These are phyloP conservation scores for Fusarium nodosum DNA, from an alignment of 2,329 filamentous ascomycete genomes.

Conservation along the genomic window DNA sequence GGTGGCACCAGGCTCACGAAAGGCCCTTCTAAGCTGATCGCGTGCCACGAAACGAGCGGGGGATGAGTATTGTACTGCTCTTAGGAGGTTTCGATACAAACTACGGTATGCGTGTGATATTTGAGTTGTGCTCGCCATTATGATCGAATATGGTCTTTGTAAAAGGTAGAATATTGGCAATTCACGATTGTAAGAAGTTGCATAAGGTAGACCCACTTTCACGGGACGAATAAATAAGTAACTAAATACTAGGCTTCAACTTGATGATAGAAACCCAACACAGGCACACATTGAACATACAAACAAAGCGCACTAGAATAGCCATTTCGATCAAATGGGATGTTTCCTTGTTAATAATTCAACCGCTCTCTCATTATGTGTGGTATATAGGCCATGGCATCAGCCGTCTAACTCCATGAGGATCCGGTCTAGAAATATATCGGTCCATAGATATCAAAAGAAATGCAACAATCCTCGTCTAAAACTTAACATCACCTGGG, in stretches of 20 bases:
- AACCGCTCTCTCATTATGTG: conserved; percentile 34
- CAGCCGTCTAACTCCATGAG: conserved; percentile 38
- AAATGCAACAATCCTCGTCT: conserved; percentile 25
- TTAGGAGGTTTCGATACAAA: conserved; percentile 75
- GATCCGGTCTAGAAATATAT: conserved; percentile 41
- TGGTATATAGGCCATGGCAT: conserved; percentile 31
- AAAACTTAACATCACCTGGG: conserved; percentile 25
- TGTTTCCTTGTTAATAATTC: conserved; percentile 4
- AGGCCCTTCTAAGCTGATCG: conserved; percentile 70
- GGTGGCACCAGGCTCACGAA: conserved; percentile 61
- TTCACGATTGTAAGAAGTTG: conserved; percentile 2
- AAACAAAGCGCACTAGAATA: neutral
- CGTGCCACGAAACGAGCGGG: conserved; percentile 75
- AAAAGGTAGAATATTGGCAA: conserved; percentile 3
- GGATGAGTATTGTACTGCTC: conserved; percentile 77
- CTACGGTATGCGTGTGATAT: conserved; percentile 76
- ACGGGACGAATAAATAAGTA: conserved; percentile 1
- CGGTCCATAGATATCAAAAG: conserved; percentile 29
- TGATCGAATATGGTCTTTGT: conserved; percentile 6
- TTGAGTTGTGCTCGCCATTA: conserved; percentile 53
- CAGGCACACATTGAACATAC: neutral
- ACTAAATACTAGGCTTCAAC: neutral
- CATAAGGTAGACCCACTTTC: conserved; percentile 32
- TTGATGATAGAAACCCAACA: neutral
- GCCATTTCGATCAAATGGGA: neutral